phyloP scores from a whole-genome alignment of 2,329 filamentous ascomycete genomes.

The Ascocoryne sarcoides region DNA sequence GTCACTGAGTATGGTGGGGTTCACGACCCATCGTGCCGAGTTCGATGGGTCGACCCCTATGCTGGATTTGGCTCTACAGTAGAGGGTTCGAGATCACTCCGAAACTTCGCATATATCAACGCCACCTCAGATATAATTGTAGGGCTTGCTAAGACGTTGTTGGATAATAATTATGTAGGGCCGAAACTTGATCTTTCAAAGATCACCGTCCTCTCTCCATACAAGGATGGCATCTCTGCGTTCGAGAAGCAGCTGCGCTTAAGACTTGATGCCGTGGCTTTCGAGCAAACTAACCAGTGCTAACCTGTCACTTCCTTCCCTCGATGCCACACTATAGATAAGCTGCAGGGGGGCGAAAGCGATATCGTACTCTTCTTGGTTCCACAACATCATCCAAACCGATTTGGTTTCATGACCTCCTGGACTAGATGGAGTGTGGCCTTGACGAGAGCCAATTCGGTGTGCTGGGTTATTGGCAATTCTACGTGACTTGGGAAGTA shows the following conservation, averaged over 20 bases:
- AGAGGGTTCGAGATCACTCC: conserved; percentile 1
- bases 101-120: conserved; percentile 12
- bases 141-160: background rate
- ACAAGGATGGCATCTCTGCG: conserved; percentile 5
- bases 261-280: background rate
- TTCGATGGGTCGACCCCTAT: conserved; percentile 1
- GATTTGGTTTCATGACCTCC: conserved; percentile 6
- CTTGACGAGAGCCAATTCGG: conserved; percentile 3
- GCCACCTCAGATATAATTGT: conserved; percentile 1
- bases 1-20: background rate
- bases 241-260: conserved; percentile 3
- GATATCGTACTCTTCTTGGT: conserved; percentile 7
- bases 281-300: no score
- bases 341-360: conserved; percentile 6
- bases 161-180: background rate
- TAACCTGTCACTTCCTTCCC: background rate
- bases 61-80: background rate
- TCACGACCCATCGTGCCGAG: background rate
- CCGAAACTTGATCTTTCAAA: conserved; percentile 1
- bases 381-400: background rate
- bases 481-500: background rate
- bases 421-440: conserved; percentile 7
- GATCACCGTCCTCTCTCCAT: conserved; percentile 7
- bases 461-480: conserved; percentile 2
- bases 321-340: conserved; percentile 7